Conservation (phyloP, 2,329 filamentous ascomycete species). For the Calonectria naviculata region DNA sequence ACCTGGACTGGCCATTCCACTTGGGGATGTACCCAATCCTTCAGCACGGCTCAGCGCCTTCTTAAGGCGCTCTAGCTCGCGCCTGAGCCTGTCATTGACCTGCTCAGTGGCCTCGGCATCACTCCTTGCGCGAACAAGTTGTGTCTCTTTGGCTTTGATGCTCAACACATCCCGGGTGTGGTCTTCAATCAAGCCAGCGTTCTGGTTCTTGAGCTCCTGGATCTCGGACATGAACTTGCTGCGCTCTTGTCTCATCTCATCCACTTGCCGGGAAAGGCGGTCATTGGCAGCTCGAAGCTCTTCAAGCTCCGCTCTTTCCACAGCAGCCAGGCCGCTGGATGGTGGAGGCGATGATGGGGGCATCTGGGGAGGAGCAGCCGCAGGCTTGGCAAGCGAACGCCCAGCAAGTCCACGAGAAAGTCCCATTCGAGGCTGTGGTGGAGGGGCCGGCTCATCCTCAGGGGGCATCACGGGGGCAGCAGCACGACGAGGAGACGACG, state of each 20-base stretch:
- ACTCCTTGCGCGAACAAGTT: constrained; percentile 89
- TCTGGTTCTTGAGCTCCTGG: constrained; percentile 95
- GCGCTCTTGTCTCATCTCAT: constrained; percentile 86
- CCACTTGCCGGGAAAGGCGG: constrained; percentile 76
- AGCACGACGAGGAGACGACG: constrained; percentile 65
- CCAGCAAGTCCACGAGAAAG: constrained; percentile 85
- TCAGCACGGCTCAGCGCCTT: constrained; percentile 78
- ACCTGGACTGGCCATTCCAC: constrained; percentile 53
- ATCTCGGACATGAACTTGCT: constrained; percentile 87
- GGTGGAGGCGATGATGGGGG: constrained; percentile 68
- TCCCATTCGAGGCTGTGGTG: constrained; percentile 71
- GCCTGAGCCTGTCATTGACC: constrained; percentile 82
- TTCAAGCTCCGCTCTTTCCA: constrained; percentile 93
- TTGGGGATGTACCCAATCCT: constrained; percentile 54
- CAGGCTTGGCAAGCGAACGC: constrained; percentile 84
- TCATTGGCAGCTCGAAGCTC: constrained; percentile 89
- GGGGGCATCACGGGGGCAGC: constrained; percentile 59
- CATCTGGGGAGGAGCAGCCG: constrained; percentile 60
- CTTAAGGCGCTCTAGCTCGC: constrained; percentile 94
- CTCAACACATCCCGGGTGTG: constrained; percentile 95
- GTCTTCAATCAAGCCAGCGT: constrained; percentile 95
- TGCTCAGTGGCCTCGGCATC: constrained; percentile 92
- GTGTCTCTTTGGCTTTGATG: constrained; percentile 98
- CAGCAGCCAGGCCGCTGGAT: constrained; percentile 74
- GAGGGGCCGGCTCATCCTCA: constrained; percentile 70